These are phyloP conservation scores for Solanum hybrid DNA, from an alignment of 305 asterid species.

Conservation along the genomic window DNA sequence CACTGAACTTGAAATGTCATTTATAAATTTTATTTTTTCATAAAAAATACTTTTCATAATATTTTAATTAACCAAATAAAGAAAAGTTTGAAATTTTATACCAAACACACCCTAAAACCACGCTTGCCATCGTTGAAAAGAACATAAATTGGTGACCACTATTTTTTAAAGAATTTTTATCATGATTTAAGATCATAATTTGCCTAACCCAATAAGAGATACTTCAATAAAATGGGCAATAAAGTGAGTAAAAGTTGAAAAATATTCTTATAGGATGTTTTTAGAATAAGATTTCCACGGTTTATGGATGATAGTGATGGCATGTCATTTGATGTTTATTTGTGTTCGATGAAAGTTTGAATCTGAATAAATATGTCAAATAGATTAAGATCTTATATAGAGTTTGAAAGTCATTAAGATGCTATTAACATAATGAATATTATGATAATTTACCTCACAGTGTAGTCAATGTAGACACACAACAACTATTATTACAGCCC, in stretches of 20 bases:
- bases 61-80: not conserved
- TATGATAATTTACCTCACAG: not conserved
- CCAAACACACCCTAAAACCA: not conserved
- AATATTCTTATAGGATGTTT: not conserved
- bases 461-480: not conserved
- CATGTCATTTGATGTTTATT: not conserved
- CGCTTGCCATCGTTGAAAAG: not conserved
- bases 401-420: not conserved
- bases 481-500: not conserved
- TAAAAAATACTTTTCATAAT: not conserved
- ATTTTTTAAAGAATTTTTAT: not conserved
- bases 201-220: not conserved
- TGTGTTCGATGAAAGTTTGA: not conserved
- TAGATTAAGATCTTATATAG: not conserved
- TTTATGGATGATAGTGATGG: not conserved
- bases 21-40: not conserved
- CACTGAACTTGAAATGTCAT: not conserved
- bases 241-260: not conserved
- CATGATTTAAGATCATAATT: not conserved
- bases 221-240: not conserved
- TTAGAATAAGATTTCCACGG: not conserved
- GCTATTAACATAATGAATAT: not conserved
- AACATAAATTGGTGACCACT: not conserved
- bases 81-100: not conserved
- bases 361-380: not conserved